phyloP scores from a whole-genome alignment of 2,329 filamentous ascomycete genomes.

The Bipolaris victoriae region DNA sequence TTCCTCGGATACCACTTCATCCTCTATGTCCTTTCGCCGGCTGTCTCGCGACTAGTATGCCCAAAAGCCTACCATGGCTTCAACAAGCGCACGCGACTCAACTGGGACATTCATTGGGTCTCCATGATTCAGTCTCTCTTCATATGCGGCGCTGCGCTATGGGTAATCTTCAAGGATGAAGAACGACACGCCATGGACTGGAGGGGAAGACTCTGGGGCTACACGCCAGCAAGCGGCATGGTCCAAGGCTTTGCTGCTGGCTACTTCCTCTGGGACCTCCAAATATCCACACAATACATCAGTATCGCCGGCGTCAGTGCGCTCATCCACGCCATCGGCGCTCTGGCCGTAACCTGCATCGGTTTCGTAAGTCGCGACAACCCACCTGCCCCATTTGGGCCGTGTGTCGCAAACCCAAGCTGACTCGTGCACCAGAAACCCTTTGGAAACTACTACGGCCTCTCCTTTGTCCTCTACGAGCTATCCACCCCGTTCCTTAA shows the following conservation, averaged over 20 bases:
- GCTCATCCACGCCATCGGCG: conserved; percentile 75
- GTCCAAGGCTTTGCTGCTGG: conserved; percentile 77
- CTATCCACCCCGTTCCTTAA: conserved; percentile 84
- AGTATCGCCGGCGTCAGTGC: conserved; percentile 76
- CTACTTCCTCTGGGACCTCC: conserved; percentile 83
- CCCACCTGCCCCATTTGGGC: too few species aligned
- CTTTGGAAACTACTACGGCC: conserved; percentile 82
- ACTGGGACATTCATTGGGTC: conserved; percentile 88
- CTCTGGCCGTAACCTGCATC: conserved; percentile 74
- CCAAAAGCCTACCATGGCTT: conserved; percentile 68
- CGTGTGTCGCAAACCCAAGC: background rate
- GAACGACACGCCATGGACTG: conserved; percentile 72
- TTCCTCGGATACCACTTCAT: conserved; percentile 73
- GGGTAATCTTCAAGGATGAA: conserved; percentile 68
- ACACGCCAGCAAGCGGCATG: conserved; percentile 74
- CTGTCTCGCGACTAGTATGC: conserved; percentile 66
- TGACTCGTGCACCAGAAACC: conserved; percentile 64
- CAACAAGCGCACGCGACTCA: conserved; percentile 69
- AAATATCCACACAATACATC: conserved; percentile 70
- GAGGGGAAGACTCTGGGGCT: conserved; percentile 76
- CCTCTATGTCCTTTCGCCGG: conserved; percentile 70
- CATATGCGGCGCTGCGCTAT: conserved; percentile 74
- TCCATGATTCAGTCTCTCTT: conserved; percentile 76
- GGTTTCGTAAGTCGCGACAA: conserved; percentile 69
- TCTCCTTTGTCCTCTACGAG: conserved; percentile 84